These are phyloP conservation scores for Tuber melanosporum DNA, from an alignment of 495 filamentous ascomycete species.

Conservation along the genomic window DNA sequence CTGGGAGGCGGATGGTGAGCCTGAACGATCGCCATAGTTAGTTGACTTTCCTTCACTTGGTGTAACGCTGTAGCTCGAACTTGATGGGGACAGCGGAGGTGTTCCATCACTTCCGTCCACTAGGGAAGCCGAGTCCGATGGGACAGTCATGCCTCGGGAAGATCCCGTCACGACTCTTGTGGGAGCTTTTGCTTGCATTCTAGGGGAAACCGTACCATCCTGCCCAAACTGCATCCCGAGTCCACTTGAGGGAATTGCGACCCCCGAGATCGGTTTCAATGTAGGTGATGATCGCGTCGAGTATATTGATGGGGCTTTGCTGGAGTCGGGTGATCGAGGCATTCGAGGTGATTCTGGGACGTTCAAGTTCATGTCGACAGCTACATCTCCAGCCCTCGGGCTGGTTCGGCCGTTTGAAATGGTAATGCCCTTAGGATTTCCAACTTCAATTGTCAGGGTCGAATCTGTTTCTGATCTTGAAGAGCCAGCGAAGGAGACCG, in stretches of 20 bases:
- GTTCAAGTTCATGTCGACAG: slow-evolving; percentile 31
- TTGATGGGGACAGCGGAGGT: background rate
- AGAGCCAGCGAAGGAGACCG: background rate
- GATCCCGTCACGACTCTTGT: slow-evolving; percentile 10
- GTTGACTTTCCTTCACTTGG: background rate
- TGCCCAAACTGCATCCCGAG: slow-evolving; percentile 20
- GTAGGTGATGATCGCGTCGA: slow-evolving; percentile 20
- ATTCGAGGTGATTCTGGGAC: slow-evolving; percentile 31
- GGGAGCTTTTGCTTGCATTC: slow-evolving; percentile 20
- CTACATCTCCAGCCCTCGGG: slow-evolving; percentile 16
- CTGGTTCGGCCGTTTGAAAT: background rate
- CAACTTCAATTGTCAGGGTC: slow-evolving; percentile 35
- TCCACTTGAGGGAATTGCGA: slow-evolving; percentile 18
- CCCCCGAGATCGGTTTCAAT: slow-evolving; percentile 16
- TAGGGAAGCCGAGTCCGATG: slow-evolving; percentile 22
- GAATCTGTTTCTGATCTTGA: slow-evolving; percentile 21
- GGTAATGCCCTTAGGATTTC: slow-evolving; percentile 17
- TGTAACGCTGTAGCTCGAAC: background rate
- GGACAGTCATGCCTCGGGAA: slow-evolving; percentile 10
- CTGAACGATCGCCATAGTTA: background rate
- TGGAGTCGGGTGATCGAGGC: slow-evolving; percentile 26
- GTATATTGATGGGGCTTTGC: slow-evolving; percentile 14
- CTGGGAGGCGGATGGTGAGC: background rate
- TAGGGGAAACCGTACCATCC: slow-evolving; percentile 7
- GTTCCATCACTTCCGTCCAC: slow-evolving; percentile 20